Percentiles rank a stretch among this genome's conserved stretches.
Evolutionary conservation across 345 rosid genomes (phyloP).

Genomic region (Populus simonii): DNA sequence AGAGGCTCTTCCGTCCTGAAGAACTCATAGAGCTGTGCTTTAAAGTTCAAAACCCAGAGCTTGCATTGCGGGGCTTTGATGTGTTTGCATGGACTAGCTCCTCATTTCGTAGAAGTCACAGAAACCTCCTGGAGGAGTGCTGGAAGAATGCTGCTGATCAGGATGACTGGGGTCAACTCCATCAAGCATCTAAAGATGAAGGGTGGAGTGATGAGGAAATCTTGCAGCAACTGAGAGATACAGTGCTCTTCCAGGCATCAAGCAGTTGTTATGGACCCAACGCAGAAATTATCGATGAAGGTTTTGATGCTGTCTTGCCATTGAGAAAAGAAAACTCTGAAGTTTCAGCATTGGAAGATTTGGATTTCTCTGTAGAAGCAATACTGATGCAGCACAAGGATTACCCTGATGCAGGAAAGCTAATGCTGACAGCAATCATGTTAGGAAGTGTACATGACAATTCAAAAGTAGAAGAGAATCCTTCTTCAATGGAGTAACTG

Average conservation of each 20-base stretch:
- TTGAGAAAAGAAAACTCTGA: constrained; percentile 50
- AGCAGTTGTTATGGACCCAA: constrained; percentile 63
- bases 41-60: constrained; percentile 42
- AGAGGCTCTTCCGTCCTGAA: constrained; percentile 58
- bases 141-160: constrained; percentile 81
- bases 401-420: constrained; percentile 81
- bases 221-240: constrained; percentile 52
- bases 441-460: constrained; percentile 52
- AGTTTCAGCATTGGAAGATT: constrained; percentile 28
- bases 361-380: constrained; percentile 55
- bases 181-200: constrained; percentile 53
- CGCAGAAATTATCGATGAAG: constrained; percentile 60
- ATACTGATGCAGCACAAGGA: constrained; percentile 80
- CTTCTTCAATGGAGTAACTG: constrained; percentile 32
- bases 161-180: constrained; percentile 74
- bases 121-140: constrained; percentile 73
- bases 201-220: constrained; percentile 94
- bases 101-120: constrained; percentile 67
- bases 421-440: constrained; percentile 76
- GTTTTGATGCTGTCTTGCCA: constrained; percentile 64
- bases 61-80: constrained; percentile 62
- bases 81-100: constrained; percentile 88
- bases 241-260: constrained; percentile 75
- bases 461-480: constrained; percentile 18
- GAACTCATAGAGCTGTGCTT: constrained; percentile 75